A percentile compares a stretch with the other conserved stretches of the same genome.
Conservation (phyloP, 768 basidiomycete species). For the Trichaptum fuscoviolaceum region DNA sequence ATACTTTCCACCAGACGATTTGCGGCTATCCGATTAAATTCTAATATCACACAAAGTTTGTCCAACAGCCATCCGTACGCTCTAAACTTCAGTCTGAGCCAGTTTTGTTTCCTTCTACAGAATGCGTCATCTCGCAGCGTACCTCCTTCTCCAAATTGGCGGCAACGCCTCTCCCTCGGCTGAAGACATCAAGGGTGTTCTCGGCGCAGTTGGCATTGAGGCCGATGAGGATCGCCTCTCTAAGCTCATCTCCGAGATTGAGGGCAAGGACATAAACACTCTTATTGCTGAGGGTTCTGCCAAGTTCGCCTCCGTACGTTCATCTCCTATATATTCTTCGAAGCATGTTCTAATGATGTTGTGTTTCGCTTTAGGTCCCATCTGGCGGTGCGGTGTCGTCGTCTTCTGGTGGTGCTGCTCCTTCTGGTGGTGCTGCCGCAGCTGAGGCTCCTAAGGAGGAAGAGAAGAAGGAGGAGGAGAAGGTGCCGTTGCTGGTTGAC, state of each 20-base stretch:
- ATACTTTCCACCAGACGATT: constrained; percentile 35
- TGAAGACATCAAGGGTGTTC: constrained; percentile 82
- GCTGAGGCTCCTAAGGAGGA: constrained; percentile 76
- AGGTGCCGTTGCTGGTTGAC: constrained; percentile 41
- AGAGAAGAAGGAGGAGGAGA: constrained; percentile 83
- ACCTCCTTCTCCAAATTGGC: constrained; percentile 93
- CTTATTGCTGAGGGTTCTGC: constrained; percentile 88
- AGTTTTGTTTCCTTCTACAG: not conserved
- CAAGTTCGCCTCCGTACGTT: constrained; percentile 89
- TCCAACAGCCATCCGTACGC: not conserved
- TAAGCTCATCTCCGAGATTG: constrained; percentile 83
- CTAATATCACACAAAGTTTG: constrained; percentile 5
- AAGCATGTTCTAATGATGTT: constrained; percentile 5
- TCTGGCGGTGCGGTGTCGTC: constrained; percentile 82
- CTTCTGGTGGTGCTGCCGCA: constrained; percentile 47
- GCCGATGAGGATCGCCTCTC: constrained; percentile 75
- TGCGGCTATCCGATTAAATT: constrained; percentile 64
- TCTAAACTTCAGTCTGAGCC: not conserved
- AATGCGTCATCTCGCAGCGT: constrained; percentile 95
- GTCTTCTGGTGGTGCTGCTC: constrained; percentile 45
- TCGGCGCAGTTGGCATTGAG: constrained; percentile 83
- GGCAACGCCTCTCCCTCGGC: constrained; percentile 87
- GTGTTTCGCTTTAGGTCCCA: constrained; percentile 55
- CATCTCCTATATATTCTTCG: constrained; percentile 6
- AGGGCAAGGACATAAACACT: constrained; percentile 79